phyloP scores from a whole-genome alignment of 1,284 basidiomycete species.

The Pisolithus thermaeus region DNA sequence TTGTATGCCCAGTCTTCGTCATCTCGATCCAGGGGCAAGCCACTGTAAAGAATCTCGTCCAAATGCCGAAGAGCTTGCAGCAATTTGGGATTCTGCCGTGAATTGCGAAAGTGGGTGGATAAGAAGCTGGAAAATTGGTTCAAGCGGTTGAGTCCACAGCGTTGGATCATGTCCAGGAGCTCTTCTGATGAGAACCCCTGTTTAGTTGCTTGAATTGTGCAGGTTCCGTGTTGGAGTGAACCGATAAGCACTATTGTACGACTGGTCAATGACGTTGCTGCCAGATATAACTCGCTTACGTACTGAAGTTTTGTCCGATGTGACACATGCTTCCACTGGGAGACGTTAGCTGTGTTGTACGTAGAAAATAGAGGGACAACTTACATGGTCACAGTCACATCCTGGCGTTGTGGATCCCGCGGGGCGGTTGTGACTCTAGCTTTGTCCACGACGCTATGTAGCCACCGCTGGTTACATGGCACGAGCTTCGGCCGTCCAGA shows the following conservation, averaged over 20 bases:
- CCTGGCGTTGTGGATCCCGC: slow-evolving; percentile 44
- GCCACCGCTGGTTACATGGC: slow-evolving; percentile 58
- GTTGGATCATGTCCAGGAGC: slow-evolving; percentile 61
- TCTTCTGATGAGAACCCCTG: slow-evolving; percentile 63
- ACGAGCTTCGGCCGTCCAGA: slow-evolving; percentile 71
- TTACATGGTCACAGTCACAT: slow-evolving; percentile 65
- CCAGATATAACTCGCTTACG: slow-evolving; percentile 27
- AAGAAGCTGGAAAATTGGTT: slow-evolving; percentile 68
- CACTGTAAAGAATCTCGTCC: slow-evolving; percentile 57
- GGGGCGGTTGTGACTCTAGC: slow-evolving; percentile 48
- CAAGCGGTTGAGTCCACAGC: slow-evolving; percentile 62
- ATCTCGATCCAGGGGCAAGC: slow-evolving; percentile 53
- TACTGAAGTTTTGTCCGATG: slow-evolving; percentile 61
- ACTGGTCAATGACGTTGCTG: slow-evolving; percentile 20
- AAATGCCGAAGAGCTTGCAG: slow-evolving; percentile 49
- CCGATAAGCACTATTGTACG: slow-evolving; percentile 55
- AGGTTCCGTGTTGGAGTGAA: slow-evolving; percentile 61
- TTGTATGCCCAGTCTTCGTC: slow-evolving; percentile 60
- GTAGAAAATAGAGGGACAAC: slow-evolving; percentile 25
- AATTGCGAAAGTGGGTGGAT: slow-evolving; percentile 51
- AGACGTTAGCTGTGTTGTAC: slow-evolving; percentile 25
- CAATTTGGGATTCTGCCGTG: slow-evolving; percentile 56
- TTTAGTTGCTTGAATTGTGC: slow-evolving; percentile 61
- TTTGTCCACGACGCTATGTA: slow-evolving; percentile 51
- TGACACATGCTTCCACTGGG: slow-evolving; percentile 67